Evolutionary conservation across 164 flowering plant genomes (phyloP).

Genomic region (Aristolochia californica): DNA sequence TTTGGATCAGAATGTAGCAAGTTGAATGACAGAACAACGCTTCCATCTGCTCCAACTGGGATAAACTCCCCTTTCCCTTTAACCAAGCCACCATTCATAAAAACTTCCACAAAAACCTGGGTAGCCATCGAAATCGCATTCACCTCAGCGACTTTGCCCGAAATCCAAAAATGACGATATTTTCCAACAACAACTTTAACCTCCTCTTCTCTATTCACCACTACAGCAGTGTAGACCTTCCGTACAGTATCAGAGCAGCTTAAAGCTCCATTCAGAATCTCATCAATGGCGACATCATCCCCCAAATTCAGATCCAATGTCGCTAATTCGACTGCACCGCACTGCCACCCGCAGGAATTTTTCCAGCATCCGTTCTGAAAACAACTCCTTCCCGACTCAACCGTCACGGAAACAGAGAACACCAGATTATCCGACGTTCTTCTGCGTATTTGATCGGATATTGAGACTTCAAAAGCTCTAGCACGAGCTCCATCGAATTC

Average conservation of each 20-base stretch:
- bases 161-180: slow-evolving; percentile 69
- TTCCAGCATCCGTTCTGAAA: background rate
- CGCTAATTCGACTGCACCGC: slow-evolving; percentile 30
- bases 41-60: slow-evolving; percentile 98
- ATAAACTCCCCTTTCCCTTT: slow-evolving; percentile 56
- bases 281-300: slow-evolving; percentile 42
- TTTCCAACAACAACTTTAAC: slow-evolving; percentile 4
- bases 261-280: slow-evolving; percentile 23
- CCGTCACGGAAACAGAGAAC: slow-evolving; percentile 42
- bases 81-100: slow-evolving; percentile 64
- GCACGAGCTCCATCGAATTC: slow-evolving; percentile 8
- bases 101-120: slow-evolving; percentile 57
- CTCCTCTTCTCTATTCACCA: slow-evolving; percentile 39
- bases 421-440: slow-evolving; percentile 21
- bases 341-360: slow-evolving; percentile 28
- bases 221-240: slow-evolving; percentile 56
- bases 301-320: slow-evolving; percentile 16
- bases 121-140: slow-evolving; percentile 31
- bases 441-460: slow-evolving; percentile 28
- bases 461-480: slow-evolving; percentile 25
- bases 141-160: slow-evolving; percentile 35
- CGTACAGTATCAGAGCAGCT: slow-evolving; percentile 18
- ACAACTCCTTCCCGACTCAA: slow-evolving; percentile 34
- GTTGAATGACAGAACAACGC: slow-evolving; percentile 71
- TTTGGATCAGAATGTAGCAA: slow-evolving; percentile 78